phyloP scores from a whole-genome alignment of 352 stramenopile species.

The Globisporangium rhizosaccharum region DNA sequence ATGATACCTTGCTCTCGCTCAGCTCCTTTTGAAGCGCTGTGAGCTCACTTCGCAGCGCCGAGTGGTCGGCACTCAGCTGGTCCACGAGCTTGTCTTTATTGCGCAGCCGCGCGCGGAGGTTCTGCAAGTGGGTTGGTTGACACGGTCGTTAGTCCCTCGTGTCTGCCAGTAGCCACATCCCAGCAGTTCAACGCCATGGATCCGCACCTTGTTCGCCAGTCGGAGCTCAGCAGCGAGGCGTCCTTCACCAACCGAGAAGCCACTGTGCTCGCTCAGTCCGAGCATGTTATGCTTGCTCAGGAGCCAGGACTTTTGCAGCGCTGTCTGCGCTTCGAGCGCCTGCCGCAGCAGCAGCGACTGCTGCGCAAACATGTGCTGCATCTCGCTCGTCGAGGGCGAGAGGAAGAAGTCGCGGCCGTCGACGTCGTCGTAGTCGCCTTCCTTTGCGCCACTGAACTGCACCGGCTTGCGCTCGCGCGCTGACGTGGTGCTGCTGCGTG shows the following conservation, averaged over 20 bases:
- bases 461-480: slow-evolving; percentile 21
- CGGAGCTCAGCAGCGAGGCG: slow-evolving; percentile 73
- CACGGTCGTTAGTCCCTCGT: not conserved
- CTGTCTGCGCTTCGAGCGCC: slow-evolving; percentile 67
- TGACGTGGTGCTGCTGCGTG: slow-evolving; percentile 12
- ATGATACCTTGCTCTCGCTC: slow-evolving; percentile 46
- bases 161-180: too few relatives aligned
- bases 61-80: slow-evolving; percentile 73
- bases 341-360: slow-evolving; percentile 65
- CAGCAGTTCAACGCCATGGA: not conserved
- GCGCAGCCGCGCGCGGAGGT: slow-evolving; percentile 64
- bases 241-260: slow-evolving; percentile 79
- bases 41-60: slow-evolving; percentile 45
- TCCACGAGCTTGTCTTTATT: slow-evolving; percentile 85
- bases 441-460: slow-evolving; percentile 42
- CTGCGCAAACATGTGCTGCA: slow-evolving; percentile 88
- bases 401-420: slow-evolving; percentile 74
- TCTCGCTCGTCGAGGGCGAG: slow-evolving; percentile 79
- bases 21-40: slow-evolving; percentile 59
- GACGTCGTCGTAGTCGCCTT: slow-evolving; percentile 44
- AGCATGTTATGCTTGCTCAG: slow-evolving; percentile 73
- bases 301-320: slow-evolving; percentile 71
- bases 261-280: slow-evolving; percentile 35
- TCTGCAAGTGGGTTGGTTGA: slow-evolving; percentile 28
- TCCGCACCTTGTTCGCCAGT: slow-evolving; percentile 76